Evolutionary conservation across 805 yeast species (phyloP), one percentile per base, ranked within the genome.

Genomic region (Suhomyces xylopsoci): DNA sequence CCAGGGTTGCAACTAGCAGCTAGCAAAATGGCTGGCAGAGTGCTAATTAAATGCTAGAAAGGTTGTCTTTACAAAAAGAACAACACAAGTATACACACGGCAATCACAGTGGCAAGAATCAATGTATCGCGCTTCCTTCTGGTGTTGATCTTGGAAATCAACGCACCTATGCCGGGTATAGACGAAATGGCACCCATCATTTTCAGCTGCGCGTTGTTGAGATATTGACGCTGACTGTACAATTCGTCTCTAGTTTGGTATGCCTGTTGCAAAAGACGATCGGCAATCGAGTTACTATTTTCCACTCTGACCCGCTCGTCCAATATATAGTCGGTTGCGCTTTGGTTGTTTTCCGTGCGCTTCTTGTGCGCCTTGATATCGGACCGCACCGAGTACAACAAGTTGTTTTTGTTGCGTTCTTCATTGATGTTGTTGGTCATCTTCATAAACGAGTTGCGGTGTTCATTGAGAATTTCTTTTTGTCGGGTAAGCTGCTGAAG

Each of bases 191-290:
- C 76, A 42, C 79, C 79, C 54, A 83, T 75, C 51, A 92, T 73
- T 53, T 82, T 78, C 52, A 81, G 77, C 56, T 86, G 88, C 5
- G 94, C 88, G 54, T 75, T 81, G 52, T 77, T 76, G 50, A 94
- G 74, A 7, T 80, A 66, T 38, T 78, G 80, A 54, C 93, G 78
- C 71, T 94, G 99, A 47, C 85, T 77, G 45, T 80, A 59, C 50
- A 94, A 79, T 62, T 89, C 96, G 55, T 92, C 97, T 53, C 98
- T 77, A 0, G 98, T 91, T 59, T 88, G 89, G 71, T 82, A 87
- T 1, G 97, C 98, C 65, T 87, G 92, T n/a, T 81, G 80, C 38
- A 93, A 78, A 53, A 94, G 74, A 44, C 87, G 73, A 65, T 94
- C 97, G 14, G 96, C 89, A 49, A 91, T 74, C 43, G 79, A 77